These are phyloP conservation scores for Yamadazyma trypodendri DNA, from an alignment of 1,139 yeast genomes.

Conservation along the genomic window DNA sequence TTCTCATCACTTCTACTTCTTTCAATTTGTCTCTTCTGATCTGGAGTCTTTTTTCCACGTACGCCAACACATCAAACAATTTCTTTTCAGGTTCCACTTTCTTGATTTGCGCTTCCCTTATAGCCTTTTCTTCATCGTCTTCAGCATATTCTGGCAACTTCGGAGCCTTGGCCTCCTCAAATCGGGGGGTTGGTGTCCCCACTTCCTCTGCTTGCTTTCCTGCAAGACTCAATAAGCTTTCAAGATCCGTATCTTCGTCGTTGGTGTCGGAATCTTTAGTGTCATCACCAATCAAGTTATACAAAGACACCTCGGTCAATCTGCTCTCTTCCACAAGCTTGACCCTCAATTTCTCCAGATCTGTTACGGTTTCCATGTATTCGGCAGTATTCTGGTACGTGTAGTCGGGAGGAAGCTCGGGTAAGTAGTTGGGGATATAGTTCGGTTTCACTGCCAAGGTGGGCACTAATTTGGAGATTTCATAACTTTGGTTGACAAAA, in stretches of 20 bases:
- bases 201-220: slow-evolving; percentile 16
- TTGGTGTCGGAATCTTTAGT: slow-evolving; percentile 25
- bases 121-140: slow-evolving; percentile 13
- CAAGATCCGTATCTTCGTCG: slow-evolving; percentile 20
- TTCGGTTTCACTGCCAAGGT: slow-evolving; percentile 47
- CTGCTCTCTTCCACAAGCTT: slow-evolving; percentile 77
- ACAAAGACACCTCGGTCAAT: slow-evolving; percentile 74
- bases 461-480: slow-evolving; percentile 55
- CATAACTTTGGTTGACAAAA: slow-evolving; percentile 47
- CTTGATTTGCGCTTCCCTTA: slow-evolving; percentile 6
- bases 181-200: slow-evolving; percentile 19
- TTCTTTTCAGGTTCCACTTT: slow-evolving; percentile 15
- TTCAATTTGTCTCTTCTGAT: slow-evolving; percentile 21
- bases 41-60: slow-evolving; percentile 47
- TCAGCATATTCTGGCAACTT: slow-evolving; percentile 18
- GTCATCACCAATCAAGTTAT: slow-evolving; percentile 52
- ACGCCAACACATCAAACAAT: slow-evolving; percentile 53
- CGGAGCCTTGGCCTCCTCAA: slow-evolving; percentile 13
- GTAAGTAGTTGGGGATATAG: slow-evolving; percentile 73
- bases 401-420: slow-evolving; percentile 89
- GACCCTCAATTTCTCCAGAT: slow-evolving; percentile 68
- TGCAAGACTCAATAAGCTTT: slow-evolving; percentile 23
- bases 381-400: slow-evolving; percentile 79
- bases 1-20: slow-evolving; percentile 21
- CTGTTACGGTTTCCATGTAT: slow-evolving; percentile 61